Percentiles rank a stretch among this genome's conserved stretches.
phyloP scores from a whole-genome alignment of 2,329 filamentous ascomycete genomes.

The Alternaria sp. region DNA sequence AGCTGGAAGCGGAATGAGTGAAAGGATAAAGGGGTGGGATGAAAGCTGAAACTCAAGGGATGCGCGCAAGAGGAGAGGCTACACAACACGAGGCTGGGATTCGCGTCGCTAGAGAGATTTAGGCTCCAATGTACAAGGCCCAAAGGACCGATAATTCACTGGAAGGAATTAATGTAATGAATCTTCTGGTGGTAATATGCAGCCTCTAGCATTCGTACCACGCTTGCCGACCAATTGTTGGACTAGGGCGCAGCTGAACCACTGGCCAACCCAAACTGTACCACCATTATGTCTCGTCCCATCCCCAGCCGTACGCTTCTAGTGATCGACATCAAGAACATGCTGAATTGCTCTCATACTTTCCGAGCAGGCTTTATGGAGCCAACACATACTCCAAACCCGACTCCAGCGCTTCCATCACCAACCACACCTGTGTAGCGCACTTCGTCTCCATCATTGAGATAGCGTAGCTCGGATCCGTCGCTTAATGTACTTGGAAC shows the following conservation, averaged over 20 bases:
- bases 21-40: neutral
- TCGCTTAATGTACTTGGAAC: slow-evolving; percentile 38
- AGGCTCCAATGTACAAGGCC: neutral
- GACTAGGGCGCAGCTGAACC: slow-evolving; percentile 5
- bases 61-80: neutral
- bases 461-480: slow-evolving; percentile 48
- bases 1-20: neutral
- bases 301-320: neutral
- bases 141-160: neutral
- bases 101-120: slow-evolving; percentile 7
- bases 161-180: slow-evolving; percentile 3
- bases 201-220: slow-evolving; percentile 9
- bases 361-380: slow-evolving; percentile 42
- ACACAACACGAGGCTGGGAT: slow-evolving; percentile 2
- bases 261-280: slow-evolving; percentile 3
- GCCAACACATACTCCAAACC: slow-evolving; percentile 54
- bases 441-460: slow-evolving; percentile 56
- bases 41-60: neutral
- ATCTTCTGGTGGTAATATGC: neutral
- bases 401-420: slow-evolving; percentile 45
- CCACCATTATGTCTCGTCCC: neutral
- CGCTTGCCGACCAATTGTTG: slow-evolving; percentile 9
- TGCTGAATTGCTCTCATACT: slow-evolving; percentile 3
- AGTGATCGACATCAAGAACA: neutral
- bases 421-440: slow-evolving; percentile 50